These are phyloP conservation scores for Brassica cretica DNA, from an alignment of 345 rosid species.

Conservation along the genomic window DNA sequence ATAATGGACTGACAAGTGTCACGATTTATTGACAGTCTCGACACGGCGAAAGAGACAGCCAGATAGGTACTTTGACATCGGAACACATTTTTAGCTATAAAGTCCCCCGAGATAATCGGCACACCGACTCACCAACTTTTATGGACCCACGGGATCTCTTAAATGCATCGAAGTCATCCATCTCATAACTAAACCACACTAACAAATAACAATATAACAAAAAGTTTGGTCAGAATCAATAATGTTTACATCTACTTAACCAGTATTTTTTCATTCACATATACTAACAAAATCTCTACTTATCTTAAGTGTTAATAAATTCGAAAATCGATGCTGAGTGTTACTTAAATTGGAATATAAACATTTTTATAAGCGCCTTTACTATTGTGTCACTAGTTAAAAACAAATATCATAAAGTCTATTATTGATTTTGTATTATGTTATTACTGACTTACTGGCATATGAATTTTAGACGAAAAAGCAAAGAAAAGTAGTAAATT, in stretches of 20 bases:
- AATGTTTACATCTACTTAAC: slow-evolving; percentile 29
- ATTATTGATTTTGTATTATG: no score
- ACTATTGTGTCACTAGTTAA: not conserved
- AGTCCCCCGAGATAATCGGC: no score
- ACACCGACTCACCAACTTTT: no score
- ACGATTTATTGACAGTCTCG: not conserved
- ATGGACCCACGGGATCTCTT: slow-evolving; percentile 22
- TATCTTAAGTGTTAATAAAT: not conserved
- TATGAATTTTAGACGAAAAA: no score
- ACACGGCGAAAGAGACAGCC: slow-evolving; percentile 2
- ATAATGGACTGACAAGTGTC: slow-evolving; percentile 15
- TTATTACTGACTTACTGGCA: no score
- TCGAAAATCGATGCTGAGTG: not conserved
- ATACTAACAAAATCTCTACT: slow-evolving; percentile 19
- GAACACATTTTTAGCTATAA: not conserved
- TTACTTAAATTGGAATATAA: not conserved
- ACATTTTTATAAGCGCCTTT: not conserved
- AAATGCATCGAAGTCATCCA: slow-evolving; percentile 32
- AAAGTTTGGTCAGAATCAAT: slow-evolving; percentile 33
- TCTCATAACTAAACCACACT: slow-evolving; percentile 28
- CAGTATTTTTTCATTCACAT: slow-evolving; percentile 10
- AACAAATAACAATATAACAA: slow-evolving; percentile 16
- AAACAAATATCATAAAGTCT: no score
- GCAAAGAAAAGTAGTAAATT: no score
- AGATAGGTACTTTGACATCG: slow-evolving; percentile 25